Percentiles rank a stretch among this genome's conserved stretches.
phyloP scores from a whole-genome alignment of 2,329 filamentous ascomycete species.

The Colletotrichum neosansevieriae region DNA sequence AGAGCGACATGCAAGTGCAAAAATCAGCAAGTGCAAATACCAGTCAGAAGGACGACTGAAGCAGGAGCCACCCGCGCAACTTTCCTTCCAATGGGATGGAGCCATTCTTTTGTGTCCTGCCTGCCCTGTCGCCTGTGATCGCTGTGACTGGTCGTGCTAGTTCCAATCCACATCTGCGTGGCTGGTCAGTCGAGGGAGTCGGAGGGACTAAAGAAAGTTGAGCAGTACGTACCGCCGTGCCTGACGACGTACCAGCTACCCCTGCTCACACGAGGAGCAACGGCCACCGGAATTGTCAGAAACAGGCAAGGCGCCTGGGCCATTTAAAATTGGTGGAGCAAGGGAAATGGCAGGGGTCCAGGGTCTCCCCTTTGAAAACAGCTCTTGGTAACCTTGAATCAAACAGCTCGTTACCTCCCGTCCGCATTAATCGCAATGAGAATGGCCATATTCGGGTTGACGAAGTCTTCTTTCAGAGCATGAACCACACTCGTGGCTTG shows the following conservation, averaged over 20 bases:
- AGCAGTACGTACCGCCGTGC: conserved; percentile 22
- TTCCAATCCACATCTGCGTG: no score
- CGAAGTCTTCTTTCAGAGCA: no score
- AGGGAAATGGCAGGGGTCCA: conserved; percentile 21
- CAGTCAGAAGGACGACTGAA: neutral
- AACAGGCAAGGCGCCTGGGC: conserved; percentile 31
- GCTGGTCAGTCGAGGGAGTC: neutral
- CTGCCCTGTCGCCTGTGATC: conserved; percentile 9
- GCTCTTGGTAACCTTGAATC: conserved; percentile 32
- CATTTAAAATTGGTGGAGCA: conserved; percentile 36
- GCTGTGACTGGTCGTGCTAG: conserved; percentile 26
- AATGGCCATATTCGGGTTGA: conserved; percentile 3
- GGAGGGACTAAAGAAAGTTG: conserved; percentile 7
- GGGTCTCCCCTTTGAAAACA: conserved; percentile 15
- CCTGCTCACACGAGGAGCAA: conserved; percentile 29
- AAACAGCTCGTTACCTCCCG: neutral
- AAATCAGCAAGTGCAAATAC: neutral
- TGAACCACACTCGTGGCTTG: neutral
- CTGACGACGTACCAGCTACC: conserved; percentile 31
- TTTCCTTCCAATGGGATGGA: conserved; percentile 18
- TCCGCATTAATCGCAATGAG: conserved; percentile 21
- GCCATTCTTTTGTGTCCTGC: conserved; percentile 5
- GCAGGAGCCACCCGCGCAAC: conserved; percentile 23
- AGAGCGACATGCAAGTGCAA: neutral
- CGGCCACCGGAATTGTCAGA: conserved; percentile 37